These are phyloP conservation scores for Leccinum aurantiacum DNA, from an alignment of 768 basidiomycete genomes.

Conservation along the genomic window DNA sequence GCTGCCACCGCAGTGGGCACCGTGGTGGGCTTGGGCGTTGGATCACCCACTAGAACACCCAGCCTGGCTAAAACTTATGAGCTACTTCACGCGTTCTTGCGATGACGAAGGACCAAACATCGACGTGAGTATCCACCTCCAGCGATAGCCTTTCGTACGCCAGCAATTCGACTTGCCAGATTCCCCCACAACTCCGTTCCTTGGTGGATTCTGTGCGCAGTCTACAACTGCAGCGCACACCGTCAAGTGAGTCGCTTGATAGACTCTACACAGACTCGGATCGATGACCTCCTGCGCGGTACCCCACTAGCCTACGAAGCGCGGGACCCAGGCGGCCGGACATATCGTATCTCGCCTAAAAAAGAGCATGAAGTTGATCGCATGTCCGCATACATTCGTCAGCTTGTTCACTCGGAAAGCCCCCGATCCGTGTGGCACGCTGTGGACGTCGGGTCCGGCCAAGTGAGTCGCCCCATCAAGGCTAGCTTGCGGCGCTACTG, in stretches of 20 bases:
- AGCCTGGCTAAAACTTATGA: constrained; percentile 28
- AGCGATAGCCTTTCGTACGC: neutral
- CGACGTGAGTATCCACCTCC: constrained; percentile 17
- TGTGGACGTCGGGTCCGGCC: constrained; percentile 76
- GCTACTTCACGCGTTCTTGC: constrained; percentile 19
- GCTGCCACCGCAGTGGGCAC: constrained; percentile 25
- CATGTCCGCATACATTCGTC: constrained; percentile 56
- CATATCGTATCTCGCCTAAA: constrained; percentile 69
- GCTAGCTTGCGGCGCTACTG: neutral
- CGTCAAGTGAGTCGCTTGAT: constrained; percentile 13
- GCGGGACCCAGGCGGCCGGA: constrained; percentile 4
- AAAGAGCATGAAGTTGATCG: constrained; percentile 69
- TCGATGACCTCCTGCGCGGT: constrained; percentile 1
- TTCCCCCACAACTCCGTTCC: constrained; percentile 23
- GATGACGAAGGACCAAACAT: constrained; percentile 4
- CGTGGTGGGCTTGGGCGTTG: constrained; percentile 41
- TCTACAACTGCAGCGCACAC: constrained; percentile 28
- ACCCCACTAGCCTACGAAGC: constrained; percentile 8
- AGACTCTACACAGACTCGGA: neutral
- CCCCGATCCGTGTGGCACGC: constrained; percentile 39
- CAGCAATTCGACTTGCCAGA: constrained; percentile 12
- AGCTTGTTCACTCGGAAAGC: constrained; percentile 32
- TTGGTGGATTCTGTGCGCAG: constrained; percentile 25
- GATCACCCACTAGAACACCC: constrained; percentile 8
- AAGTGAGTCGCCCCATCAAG: constrained; percentile 39